Evolutionary conservation across 345 rosid species (phyloP).

Genomic region (Garcia nutans): DNA sequence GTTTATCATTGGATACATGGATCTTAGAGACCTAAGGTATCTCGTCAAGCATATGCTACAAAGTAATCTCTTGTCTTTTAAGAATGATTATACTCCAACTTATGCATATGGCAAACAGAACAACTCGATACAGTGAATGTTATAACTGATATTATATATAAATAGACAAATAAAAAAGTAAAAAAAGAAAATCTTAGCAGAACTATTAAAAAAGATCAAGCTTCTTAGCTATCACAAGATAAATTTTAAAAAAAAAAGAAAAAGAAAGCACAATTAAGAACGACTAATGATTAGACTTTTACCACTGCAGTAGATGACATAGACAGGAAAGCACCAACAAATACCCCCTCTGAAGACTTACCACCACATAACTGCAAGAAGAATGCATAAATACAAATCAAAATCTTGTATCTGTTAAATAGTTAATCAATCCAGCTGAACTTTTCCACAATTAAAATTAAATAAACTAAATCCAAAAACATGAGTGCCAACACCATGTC

Average conservation of each 20-base stretch:
- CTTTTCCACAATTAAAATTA: neutral
- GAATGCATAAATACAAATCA: conserved; percentile 18
- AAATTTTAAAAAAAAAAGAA: neutral
- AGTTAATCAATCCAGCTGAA: neutral
- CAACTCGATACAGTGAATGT: neutral
- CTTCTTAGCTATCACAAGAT: neutral
- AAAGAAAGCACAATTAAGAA: no score
- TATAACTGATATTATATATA: neutral
- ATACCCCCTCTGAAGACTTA: conserved; percentile 82
- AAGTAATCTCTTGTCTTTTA: neutral
- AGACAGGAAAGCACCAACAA: conserved; percentile 85
- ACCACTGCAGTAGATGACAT: conserved; percentile 99
- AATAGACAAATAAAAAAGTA: neutral
- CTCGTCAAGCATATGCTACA: neutral
- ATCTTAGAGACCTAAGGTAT: neutral
- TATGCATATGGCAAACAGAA: neutral
- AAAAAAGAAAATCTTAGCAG: neutral
- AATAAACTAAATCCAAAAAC: neutral
- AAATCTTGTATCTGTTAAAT: conserved; percentile 3
- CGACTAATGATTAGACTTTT: conserved; percentile 5
- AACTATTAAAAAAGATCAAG: neutral
- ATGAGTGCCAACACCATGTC: neutral
- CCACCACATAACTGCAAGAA: conserved; percentile 84
- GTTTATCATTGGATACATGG: neutral
- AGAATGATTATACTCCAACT: neutral